These are phyloP conservation scores for Lactarius vividus DNA, from an alignment of 768 basidiomycete genomes.

Conservation along the genomic window DNA sequence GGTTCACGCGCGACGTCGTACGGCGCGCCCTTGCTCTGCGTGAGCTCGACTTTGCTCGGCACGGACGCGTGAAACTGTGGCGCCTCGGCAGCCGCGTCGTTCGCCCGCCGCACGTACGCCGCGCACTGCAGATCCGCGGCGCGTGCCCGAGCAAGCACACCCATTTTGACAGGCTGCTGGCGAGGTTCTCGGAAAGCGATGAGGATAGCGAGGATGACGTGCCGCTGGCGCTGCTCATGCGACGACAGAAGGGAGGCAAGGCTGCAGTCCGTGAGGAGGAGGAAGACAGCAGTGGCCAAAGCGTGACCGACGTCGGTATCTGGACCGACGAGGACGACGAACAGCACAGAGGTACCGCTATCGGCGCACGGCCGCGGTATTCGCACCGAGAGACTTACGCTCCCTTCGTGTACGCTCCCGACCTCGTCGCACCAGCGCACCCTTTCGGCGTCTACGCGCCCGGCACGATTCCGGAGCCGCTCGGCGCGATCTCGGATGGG, in stretches of 20 bases:
- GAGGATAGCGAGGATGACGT: slow-evolving; percentile 24
- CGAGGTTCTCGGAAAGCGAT: slow-evolving; percentile 16
- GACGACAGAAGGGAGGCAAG: slow-evolving; percentile 18
- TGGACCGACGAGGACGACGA: slow-evolving; percentile 21
- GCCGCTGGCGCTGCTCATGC: slow-evolving; percentile 3
- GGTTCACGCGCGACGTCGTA: slow-evolving; percentile 52
- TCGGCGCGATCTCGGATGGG: neutral
- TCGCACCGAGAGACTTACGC: slow-evolving; percentile 37
- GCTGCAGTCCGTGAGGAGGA: slow-evolving; percentile 17
- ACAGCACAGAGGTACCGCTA: neutral
- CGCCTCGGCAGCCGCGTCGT: slow-evolving; percentile 40
- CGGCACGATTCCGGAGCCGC: slow-evolving; percentile 1
- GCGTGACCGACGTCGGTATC: slow-evolving; percentile 13
- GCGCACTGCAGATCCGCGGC: slow-evolving; percentile 47
- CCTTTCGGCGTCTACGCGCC: slow-evolving; percentile 32
- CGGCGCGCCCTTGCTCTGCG: slow-evolving; percentile 51
- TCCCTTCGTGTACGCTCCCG: slow-evolving; percentile 39
- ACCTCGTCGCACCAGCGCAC: slow-evolving; percentile 24
- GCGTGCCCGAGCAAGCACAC: slow-evolving; percentile 37
- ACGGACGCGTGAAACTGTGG: slow-evolving; percentile 62
- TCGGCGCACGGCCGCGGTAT: slow-evolving; percentile 6
- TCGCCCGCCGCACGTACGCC: slow-evolving; percentile 40
- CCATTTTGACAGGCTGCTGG: slow-evolving; percentile 42
- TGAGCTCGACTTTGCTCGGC: slow-evolving; percentile 58
- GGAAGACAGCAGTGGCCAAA: neutral